These are phyloP conservation scores for Moricandia moricandioides DNA, from an alignment of 345 rosid genomes.

Conservation along the genomic window DNA sequence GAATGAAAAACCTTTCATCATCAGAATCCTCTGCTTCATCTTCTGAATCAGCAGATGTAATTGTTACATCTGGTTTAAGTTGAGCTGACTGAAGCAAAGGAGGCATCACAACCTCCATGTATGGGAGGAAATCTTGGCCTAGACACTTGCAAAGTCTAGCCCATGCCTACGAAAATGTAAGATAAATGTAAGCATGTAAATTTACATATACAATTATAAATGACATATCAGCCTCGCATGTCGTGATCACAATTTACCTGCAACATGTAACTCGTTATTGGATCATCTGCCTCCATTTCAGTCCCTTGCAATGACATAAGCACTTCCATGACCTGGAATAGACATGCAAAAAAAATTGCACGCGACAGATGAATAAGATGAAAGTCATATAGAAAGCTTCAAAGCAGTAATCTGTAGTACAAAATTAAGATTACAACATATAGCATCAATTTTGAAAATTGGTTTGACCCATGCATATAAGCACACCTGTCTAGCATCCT, in stretches of 20 bases:
- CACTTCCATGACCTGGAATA: slow-evolving; percentile 93
- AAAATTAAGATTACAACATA: not conserved
- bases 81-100: slow-evolving; percentile 97
- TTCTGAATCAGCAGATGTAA: slow-evolving; percentile 96
- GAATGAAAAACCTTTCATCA: slow-evolving; percentile 75
- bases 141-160: slow-evolving; percentile 99
- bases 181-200: slow-evolving; percentile 10
- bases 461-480: not conserved
- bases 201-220: not conserved
- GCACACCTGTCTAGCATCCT: slow-evolving; percentile 93
- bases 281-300: slow-evolving; percentile 97
- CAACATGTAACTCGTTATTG: slow-evolving; percentile 96
- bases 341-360: slow-evolving; percentile 6
- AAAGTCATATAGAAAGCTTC: not conserved
- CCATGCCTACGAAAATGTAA: slow-evolving; percentile 69
- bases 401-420: not conserved
- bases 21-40: slow-evolving; percentile 88
- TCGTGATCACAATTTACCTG: slow-evolving; percentile 52
- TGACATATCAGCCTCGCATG: not conserved
- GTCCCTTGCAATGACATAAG: slow-evolving; percentile 98
- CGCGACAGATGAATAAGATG: not conserved
- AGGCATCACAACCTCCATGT: slow-evolving; percentile 98
- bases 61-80: slow-evolving; percentile 97
- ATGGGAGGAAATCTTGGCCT: slow-evolving; percentile 98
- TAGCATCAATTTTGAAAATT: not conserved